phyloP scores from a whole-genome alignment of 78 protist genomes.

The Dictyostelium firmibasis region DNA sequence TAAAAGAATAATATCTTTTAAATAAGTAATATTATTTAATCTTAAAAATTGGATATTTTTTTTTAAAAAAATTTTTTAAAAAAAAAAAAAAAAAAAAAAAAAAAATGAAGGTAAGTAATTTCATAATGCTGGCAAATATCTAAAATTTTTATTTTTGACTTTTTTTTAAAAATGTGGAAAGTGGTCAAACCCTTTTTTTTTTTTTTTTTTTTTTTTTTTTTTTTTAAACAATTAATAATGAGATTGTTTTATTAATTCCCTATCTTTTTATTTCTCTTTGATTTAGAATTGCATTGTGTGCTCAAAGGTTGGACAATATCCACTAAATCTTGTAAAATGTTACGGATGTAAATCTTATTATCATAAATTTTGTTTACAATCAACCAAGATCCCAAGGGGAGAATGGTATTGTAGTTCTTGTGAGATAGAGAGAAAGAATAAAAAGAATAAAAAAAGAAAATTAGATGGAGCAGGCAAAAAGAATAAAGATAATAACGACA shows the following conservation, averaged over 20 bases:
- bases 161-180: neutral
- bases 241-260: no score
- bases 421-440: neutral
- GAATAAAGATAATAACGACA: neutral
- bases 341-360: slow-evolving; percentile 3
- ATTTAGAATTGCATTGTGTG: neutral
- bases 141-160: neutral
- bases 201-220: neutral
- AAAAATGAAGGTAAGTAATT: neutral
- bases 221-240: no score
- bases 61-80: no score
- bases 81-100: neutral
- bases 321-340: slow-evolving; percentile 15
- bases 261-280: neutral
- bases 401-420: slow-evolving; percentile 50
- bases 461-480: neutral
- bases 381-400: slow-evolving; percentile 11
- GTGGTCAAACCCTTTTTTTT: neutral
- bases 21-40: neutral
- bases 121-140: neutral
- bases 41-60: neutral
- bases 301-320: neutral
- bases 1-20: neutral
- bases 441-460: neutral
- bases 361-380: neutral